Evolutionary conservation across 2,329 filamentous ascomycete species (phyloP), one percentile per base, ranked within the genome.

Genomic region (Dactylellina cionopaga): DNA sequence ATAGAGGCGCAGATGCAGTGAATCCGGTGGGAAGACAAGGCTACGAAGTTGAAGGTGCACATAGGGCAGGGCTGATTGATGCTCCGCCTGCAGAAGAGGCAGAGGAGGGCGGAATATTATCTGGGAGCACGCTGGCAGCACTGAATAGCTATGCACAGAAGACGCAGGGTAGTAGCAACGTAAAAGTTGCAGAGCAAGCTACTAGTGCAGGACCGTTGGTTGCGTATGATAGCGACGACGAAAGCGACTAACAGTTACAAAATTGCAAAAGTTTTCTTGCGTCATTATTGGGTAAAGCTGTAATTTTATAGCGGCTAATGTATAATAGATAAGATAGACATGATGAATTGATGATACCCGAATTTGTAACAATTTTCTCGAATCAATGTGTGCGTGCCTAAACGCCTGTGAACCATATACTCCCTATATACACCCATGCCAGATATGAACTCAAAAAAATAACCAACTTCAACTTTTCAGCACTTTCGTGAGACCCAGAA

Each of bases 211-310:
- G 91, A 1, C 90, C 92, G 5, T 82, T 98, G 75, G 95, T 97
- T 17, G 90, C 86, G 24, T 99, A 99, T 78, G 92, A 89, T 63
- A 97, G 92, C 80, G 92, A 96, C 81, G 91, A 92, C 79, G 93
- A 96, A 33, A 73, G 68, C 29, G 68, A 73, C 39, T 73, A 47
- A 37, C 43, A 25, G 46, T 7, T 13, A 15, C 35, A 24, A 3
- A 27, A 22, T n/a, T 13, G n/a, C 5, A 19, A 5, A 4, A 46
- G 4, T 17, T 62, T 51, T 29, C 15, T 10, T n/a, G 7, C 24
- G 25, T 31, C 15, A 27, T 25, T 19, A 25, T 44, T 63, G 37
- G 46, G 25, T 22, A 51, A 58, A 58, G 49, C 56, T 70, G 65
- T 56, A 37, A 39, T 70, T 62, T 70, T 37, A 56, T 62, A 71